Evolutionary conservation across 495 filamentous ascomycete species (phyloP).

Genomic region (Trypethelium eluteriae): DNA sequence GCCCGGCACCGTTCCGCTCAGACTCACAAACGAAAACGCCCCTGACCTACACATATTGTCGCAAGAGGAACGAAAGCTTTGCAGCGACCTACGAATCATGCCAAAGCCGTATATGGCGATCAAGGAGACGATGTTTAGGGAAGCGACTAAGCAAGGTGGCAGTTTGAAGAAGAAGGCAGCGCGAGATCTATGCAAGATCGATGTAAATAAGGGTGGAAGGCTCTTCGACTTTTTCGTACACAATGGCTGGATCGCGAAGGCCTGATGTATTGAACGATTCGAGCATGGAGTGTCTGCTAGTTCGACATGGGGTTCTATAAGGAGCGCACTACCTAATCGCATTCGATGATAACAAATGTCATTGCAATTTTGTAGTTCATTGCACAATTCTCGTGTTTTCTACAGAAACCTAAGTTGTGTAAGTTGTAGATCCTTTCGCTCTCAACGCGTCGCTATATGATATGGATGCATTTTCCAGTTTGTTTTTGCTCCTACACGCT

Average conservation of each 20-base stretch:
- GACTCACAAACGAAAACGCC: conserved; percentile 66
- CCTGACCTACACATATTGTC: conserved; percentile 81
- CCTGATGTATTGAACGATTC: conserved; percentile 24
- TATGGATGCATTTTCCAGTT: too few relatives aligned
- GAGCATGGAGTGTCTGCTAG: too few relatives aligned
- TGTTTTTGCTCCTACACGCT: too few relatives aligned
- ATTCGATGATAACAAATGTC: too few relatives aligned
- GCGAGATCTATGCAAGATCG: conserved; percentile 62
- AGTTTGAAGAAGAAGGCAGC: conserved; percentile 85
- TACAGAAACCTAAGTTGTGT: too few relatives aligned
- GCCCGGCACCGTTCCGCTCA: conserved; percentile 55
- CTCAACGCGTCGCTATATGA: too few relatives aligned
- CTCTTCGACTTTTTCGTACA: conserved; percentile 94
- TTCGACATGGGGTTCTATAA: too few relatives aligned
- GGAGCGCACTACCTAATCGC: too few relatives aligned
- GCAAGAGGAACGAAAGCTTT: conserved; percentile 75
- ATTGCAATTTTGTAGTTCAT: too few relatives aligned
- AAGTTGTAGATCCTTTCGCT: too few relatives aligned
- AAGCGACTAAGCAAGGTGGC: conserved; percentile 81
- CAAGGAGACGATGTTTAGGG: conserved; percentile 79
- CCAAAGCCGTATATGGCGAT: conserved; percentile 93
- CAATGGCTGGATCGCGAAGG: conserved; percentile 83
- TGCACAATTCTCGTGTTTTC: too few relatives aligned
- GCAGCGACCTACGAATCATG: conserved; percentile 68
- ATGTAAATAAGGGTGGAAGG: conserved; percentile 55